phyloP scores from a whole-genome alignment of 768 basidiomycete genomes.

The Amanita pseudoporphyria region DNA sequence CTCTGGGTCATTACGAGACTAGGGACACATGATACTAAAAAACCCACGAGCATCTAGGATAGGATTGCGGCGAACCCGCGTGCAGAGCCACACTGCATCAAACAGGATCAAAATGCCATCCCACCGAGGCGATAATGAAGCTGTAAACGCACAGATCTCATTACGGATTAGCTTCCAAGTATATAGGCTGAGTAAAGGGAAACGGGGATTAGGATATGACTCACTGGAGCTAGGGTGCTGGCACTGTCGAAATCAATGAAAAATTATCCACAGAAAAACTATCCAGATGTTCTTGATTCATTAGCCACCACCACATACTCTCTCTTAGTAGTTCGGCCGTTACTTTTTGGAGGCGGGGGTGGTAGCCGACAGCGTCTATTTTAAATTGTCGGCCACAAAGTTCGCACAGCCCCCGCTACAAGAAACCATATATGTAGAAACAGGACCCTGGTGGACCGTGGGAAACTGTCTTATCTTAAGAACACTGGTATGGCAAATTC shows the following conservation, averaged over 20 bases:
- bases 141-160: conserved; percentile 29
- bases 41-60: conserved; percentile 13
- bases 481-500: neutral
- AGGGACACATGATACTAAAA: neutral
- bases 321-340: conserved; percentile 32
- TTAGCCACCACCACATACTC: conserved; percentile 19
- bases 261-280: neutral
- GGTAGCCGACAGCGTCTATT: conserved; percentile 35
- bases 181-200: neutral
- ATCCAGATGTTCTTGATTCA: neutral
- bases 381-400: conserved; percentile 38
- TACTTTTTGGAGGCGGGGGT: conserved; percentile 27
- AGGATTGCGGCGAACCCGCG: conserved; percentile 32
- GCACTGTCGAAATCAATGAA: conserved; percentile 31
- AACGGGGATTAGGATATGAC: conserved; percentile 12
- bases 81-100: conserved; percentile 34
- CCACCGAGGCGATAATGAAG: neutral
- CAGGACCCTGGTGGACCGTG: conserved; percentile 38
- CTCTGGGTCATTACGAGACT: neutral
- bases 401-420: conserved; percentile 35
- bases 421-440: conserved; percentile 43
- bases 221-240: conserved; percentile 32
- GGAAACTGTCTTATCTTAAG: neutral
- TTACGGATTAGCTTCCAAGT: conserved; percentile 31
- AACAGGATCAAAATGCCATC: neutral